These are phyloP conservation scores for Noccaea bulbosa DNA, from an alignment of 345 rosid species.

Conservation along the genomic window DNA sequence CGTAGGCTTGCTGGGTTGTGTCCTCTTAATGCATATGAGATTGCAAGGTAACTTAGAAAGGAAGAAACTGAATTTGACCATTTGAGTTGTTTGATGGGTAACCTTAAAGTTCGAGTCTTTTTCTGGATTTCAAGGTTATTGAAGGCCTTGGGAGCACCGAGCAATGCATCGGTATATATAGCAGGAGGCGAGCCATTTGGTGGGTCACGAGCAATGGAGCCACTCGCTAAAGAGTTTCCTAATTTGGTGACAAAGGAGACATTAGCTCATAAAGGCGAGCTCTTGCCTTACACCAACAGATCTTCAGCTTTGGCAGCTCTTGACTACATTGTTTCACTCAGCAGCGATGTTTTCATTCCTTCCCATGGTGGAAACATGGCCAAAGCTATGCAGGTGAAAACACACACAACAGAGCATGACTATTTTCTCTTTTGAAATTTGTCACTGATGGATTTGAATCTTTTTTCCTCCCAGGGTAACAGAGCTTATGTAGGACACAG, in stretches of 20 bases:
- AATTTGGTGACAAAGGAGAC: conserved; percentile 60
- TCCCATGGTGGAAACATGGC: conserved; percentile 95
- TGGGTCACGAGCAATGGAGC: conserved; percentile 60
- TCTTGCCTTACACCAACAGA: conserved; percentile 56
- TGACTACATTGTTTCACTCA: conserved; percentile 71
- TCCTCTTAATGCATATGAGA: conserved; percentile 67
- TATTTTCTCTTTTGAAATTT: background rate
- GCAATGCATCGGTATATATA: conserved; percentile 55
- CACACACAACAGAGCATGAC: background rate
- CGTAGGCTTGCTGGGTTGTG: conserved; percentile 70
- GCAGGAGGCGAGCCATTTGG: conserved; percentile 87
- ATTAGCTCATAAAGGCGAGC: conserved; percentile 63
- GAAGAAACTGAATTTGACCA: background rate
- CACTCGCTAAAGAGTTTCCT: conserved; percentile 56
- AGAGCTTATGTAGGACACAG: conserved; percentile 75
- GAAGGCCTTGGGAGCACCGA: conserved; percentile 73
- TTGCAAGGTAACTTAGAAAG: conserved; percentile 54
- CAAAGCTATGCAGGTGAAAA: conserved; percentile 63
- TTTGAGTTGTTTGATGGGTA: background rate
- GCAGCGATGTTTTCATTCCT: conserved; percentile 74
- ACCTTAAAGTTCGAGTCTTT: background rate
- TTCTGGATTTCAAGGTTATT: conserved; percentile 50
- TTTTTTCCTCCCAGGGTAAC: conserved; percentile 52
- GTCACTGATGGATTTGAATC: background rate
- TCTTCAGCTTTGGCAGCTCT: conserved; percentile 73